Conservation (phyloP, 176 grass and related monocot genomes). For the Areca catechu region DNA sequence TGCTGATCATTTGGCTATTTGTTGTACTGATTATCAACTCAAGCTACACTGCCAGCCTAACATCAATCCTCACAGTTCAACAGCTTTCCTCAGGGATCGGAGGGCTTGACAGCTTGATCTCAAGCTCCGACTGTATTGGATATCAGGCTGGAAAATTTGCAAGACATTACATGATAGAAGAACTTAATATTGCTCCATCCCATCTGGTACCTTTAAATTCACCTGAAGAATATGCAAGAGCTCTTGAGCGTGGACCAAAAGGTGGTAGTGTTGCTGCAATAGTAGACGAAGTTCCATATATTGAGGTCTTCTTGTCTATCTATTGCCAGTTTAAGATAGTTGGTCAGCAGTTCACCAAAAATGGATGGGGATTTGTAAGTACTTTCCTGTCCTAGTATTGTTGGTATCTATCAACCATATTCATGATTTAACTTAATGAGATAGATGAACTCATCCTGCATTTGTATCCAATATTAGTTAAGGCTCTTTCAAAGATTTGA, state of each 20-base stretch:
- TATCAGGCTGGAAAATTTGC: conserved; percentile 11
- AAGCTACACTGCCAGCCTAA: conserved; percentile 17
- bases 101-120: conserved; percentile 15
- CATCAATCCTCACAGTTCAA: conserved; percentile 20
- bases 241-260: conserved; percentile 8
- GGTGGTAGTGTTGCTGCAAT: conserved; percentile 15
- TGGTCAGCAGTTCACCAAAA: conserved; percentile 19
- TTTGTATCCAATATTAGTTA: no score
- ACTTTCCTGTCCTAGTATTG: neutral
- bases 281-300: conserved; percentile 14
- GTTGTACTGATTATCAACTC: conserved; percentile 16
- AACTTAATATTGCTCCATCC: conserved; percentile 7
- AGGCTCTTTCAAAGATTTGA: no score
- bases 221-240: conserved; percentile 7
- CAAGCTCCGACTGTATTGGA: conserved; percentile 8
- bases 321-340: conserved; percentile 11
- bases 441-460: no score
- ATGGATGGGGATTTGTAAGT: conserved; percentile 19
- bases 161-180: conserved; percentile 17
- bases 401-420: no score
- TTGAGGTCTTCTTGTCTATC: conserved; percentile 8
- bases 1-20: conserved; percentile 17
- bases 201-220: neutral
- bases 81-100: conserved; percentile 8
- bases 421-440: no score